phyloP scores from a whole-genome alignment of 257 asterid species.

The Buddleja alternifolia region DNA sequence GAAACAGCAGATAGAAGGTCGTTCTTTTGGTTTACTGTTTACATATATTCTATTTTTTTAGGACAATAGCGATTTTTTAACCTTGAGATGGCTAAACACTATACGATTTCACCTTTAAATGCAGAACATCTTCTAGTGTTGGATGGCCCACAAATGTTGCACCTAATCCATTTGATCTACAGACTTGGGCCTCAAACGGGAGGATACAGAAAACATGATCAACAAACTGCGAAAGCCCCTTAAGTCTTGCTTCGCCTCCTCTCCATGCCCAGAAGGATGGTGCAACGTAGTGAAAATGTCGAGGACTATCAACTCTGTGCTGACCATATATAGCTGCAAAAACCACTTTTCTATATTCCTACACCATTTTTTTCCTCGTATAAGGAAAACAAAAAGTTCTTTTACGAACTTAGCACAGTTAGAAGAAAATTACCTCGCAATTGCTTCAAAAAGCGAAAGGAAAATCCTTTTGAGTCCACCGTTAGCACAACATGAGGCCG shows the following conservation, averaged over 20 bases:
- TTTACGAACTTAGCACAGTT: slow-evolving; percentile 14
- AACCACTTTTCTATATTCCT: slow-evolving; percentile 50
- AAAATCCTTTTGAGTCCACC: slow-evolving; percentile 90
- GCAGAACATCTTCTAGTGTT: slow-evolving; percentile 75
- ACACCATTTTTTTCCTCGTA: slow-evolving; percentile 41
- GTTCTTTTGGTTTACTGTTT: background rate
- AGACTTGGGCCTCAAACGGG: slow-evolving; percentile 87
- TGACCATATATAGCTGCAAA: slow-evolving; percentile 71
- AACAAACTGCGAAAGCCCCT: slow-evolving; percentile 66
- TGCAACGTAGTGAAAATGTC: slow-evolving; percentile 89
- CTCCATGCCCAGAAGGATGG: slow-evolving; percentile 99
- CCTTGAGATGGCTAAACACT: slow-evolving; percentile 8
- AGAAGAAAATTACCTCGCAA: slow-evolving; percentile 57
- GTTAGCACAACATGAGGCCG: slow-evolving; percentile 91
- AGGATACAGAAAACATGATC: slow-evolving; percentile 93
- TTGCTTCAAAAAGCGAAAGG: slow-evolving; percentile 84
- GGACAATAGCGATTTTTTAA: background rate
- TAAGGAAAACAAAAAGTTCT: slow-evolving; percentile 29
- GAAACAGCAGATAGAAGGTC: background rate
- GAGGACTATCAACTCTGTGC: slow-evolving; percentile 52
- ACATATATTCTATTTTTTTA: slow-evolving; percentile 5
- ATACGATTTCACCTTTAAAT: slow-evolving; percentile 52
- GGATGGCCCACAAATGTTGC: slow-evolving; percentile 99
- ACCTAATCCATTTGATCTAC: slow-evolving; percentile 67
- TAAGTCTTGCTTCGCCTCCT: slow-evolving; percentile 91